Evolutionary conservation across 208 protist genomes (phyloP), one percentile per base, ranked within the genome.

Genomic region (Leishmania braziliensis): DNA sequence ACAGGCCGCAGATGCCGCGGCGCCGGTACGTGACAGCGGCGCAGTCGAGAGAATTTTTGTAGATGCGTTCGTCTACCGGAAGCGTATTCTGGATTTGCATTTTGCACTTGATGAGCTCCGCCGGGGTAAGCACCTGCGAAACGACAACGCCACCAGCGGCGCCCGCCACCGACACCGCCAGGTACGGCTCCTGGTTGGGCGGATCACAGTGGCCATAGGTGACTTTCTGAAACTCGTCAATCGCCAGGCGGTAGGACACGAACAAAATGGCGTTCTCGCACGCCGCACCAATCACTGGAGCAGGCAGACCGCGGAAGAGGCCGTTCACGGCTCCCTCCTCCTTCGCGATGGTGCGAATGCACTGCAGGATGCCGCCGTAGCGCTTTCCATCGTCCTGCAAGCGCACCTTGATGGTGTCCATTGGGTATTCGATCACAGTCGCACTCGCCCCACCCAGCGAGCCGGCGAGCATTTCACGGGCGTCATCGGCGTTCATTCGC

Each of bases 371-470:
- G 69, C 91, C 80, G n/a, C 83, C 80, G 77, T 96, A 94, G 43
- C 87, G 88, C 58, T 86, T 92, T 33, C 90, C 87, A 75, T 93
- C 94, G 65, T 96, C 92, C 63, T 98, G 96, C 50, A 98, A 88
- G 20, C 96, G 92, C 33, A 98, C 96, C 81, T 98, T 98, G 54
- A 98, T 94, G 18, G 96, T 98, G 82, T 98, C 96, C 84, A 98
- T 90, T 4, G 96, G 96, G 85, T 98, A 98, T 80, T 98, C 93
- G 71, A 98, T 92, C 26, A 95, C 86, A 2, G 92, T 94, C 16
- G 92, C 90, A 66, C 88, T 72, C 2, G 93, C 95, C 2, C 95
- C 95, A 23, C 91, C 95, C 48, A 95, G 56, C 36, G 95, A 95
- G 46, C 95, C 93, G 12, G 95, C 90, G 14, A 93, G 54, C 80